A percentile compares a stretch with the other conserved stretches of the same genome.
phyloP scores from a whole-genome alignment of 352 stramenopile species.

The Phytophthora kernoviae region DNA sequence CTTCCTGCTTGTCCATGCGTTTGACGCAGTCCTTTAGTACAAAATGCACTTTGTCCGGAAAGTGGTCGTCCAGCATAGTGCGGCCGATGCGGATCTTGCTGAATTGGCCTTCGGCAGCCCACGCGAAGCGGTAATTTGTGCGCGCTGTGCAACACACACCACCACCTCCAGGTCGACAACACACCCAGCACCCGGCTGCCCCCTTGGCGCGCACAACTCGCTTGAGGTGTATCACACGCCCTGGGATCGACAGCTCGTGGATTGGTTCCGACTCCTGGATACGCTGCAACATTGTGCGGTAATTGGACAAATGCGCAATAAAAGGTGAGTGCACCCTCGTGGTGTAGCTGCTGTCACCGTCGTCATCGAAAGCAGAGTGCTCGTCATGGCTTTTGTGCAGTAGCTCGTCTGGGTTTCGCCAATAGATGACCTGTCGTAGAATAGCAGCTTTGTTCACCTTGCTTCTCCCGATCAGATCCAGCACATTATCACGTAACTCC shows the following conservation, averaged over 20 bases:
- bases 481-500: constrained; percentile 77
- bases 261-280: constrained; percentile 86
- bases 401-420: constrained; percentile 79
- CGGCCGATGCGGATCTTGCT: constrained; percentile 76
- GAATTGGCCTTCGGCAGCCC: constrained; percentile 67
- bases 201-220: constrained; percentile 41
- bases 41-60: constrained; percentile 88
- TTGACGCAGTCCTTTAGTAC: constrained; percentile 84
- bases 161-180: constrained; percentile 72
- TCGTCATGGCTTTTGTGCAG: constrained; percentile 41
- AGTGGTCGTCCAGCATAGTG: constrained; percentile 90
- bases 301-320: constrained; percentile 71
- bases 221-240: constrained; percentile 77
- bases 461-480: constrained; percentile 84
- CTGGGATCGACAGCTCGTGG: constrained; percentile 79
- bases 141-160: constrained; percentile 86
- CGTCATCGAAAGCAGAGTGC: constrained; percentile 32
- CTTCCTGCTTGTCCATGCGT: constrained; percentile 46
- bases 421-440: constrained; percentile 77
- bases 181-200: constrained; percentile 75
- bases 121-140: constrained; percentile 80
- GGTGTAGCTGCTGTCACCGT: constrained; percentile 29
- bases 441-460: constrained; percentile 88
- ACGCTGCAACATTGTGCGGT: constrained; percentile 83
- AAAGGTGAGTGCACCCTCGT: constrained; percentile 42